Evolutionary conservation across 495 filamentous ascomycete species (phyloP), one percentile per base, ranked within the genome.

Genomic region (Pyrenopolyporus hunteri): DNA sequence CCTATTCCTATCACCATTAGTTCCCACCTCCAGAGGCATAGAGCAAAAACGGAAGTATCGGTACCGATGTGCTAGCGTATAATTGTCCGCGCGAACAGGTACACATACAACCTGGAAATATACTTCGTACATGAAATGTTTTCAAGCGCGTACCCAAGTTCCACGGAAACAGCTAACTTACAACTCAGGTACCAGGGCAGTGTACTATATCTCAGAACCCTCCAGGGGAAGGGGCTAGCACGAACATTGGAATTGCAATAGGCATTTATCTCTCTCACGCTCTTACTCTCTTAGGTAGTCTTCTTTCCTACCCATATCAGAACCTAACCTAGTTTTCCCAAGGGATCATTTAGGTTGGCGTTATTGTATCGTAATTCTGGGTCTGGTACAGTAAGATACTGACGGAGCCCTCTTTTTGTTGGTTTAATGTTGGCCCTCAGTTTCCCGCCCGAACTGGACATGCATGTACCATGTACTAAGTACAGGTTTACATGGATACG

Each of bases 341-440:
- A 47, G 55, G 49, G 61, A 59, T 64, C 40, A 28, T 52, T 47
- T 60, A 60, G 56, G 57, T 57, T 66, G 63, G 63, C 57, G 40
- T 66, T 61, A 66, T 59, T 51, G 63, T 57, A 57, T 66, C 52
- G 63, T 53, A 61, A 52, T 66, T 61, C 57, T 57, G 63, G 63
- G 57, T 57, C 63, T 47, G 40, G 52, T 66, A 66, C 63, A 66
- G 63, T 66, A 66, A 66, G 63, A 66, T 61, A 66, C 63, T 60
- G 57, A 45, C 25, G 17, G 8, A 6, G 3, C 17, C 17, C 11
- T 6, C 1, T 32, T 33, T 14, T 60, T 56, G 63, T 66, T 61
- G 52, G 63, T 51, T 56, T 50, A 36, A 56, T 56, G 63, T 66
- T 61, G 52, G 63, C 47, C 52, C 50, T 35, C 57, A 57, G 44